Percentiles rank a stretch among this genome's conserved stretches.
Evolutionary conservation across 2,329 filamentous ascomycete species (phyloP).

Genomic region (Phaeomoniella chlamydospora): DNA sequence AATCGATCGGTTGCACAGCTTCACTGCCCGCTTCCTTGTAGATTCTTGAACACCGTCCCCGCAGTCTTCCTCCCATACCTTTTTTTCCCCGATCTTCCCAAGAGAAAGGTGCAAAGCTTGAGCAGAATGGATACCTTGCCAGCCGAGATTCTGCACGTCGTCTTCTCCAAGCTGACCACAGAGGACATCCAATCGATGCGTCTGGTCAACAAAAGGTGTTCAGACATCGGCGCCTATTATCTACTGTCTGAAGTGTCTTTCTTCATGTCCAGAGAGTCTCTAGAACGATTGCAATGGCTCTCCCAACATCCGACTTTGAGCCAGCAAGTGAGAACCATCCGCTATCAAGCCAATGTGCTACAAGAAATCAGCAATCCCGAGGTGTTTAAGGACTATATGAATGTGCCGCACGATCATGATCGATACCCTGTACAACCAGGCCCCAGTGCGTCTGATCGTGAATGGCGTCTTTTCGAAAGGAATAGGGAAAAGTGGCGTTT

Average conservation of each 20-base stretch:
- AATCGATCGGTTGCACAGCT: no score
- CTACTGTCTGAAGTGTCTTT: background rate
- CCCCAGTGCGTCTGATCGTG: background rate
- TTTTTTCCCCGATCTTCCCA: no score
- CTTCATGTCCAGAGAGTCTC: background rate
- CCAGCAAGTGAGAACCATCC: background rate
- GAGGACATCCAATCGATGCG: background rate
- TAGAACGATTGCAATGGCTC: background rate
- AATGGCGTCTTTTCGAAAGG: background rate
- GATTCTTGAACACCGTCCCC: no score
- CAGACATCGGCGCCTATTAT: background rate
- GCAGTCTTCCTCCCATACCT: no score
- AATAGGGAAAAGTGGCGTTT: background rate
- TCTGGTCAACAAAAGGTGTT: background rate
- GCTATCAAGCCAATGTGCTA: background rate
- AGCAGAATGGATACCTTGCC: background rate
- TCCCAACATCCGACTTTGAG: background rate
- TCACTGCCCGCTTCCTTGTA: no score
- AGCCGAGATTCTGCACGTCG: background rate
- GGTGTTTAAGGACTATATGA: background rate
- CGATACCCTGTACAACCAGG: background rate
- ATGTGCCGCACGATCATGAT: background rate
- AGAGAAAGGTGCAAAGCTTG: no score
- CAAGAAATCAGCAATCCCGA: background rate
- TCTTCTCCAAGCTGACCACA: background rate